Evolutionary conservation across 768 basidiomycete species (phyloP), one percentile per base, ranked within the genome.

Genomic region (Naganishia vishniacii): DNA sequence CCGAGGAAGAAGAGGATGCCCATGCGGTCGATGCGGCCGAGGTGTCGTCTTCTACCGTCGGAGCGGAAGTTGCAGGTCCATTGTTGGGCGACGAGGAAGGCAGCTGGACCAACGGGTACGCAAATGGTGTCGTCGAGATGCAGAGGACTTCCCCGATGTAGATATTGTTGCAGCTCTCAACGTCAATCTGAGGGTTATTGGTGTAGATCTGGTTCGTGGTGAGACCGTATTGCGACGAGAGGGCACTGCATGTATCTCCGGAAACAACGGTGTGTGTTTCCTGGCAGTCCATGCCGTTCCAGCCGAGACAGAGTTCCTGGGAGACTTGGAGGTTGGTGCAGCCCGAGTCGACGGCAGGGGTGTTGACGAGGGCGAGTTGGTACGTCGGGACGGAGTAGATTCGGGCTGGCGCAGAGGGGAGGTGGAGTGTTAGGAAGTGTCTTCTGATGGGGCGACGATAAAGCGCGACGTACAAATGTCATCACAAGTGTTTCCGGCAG

Each of bases 131-230:
- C 23, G 68, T 66, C 25, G 81, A 77, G 48, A 80, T 80, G 67
- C 86, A 88, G 44, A 88, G 61, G 53, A 88, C 88, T 83, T 89
- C 86, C 71, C 85, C 87, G 63, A 86, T 72, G 77, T 88, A 88
- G 74, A 90, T 79, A 80, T 89, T 89, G 68, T 68, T 67, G 71
- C 78, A 79, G 9, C 42, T 29, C 42, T 45, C 56, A 8, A 51
- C 62, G 69, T 77, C 76, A 84, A 89, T 80, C 75, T 88, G 85
- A 20, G 87, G 88, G 83, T 91, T 91, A 83, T 89, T 89, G 64
- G 67, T 16, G 72, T 74, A 79, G 31, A 91, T 79, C 4, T 84
- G 80, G 40, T 83, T 83, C 26, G 69, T 62, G 80, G 85, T 83
- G 75, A 87, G 70, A 37, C 79, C 75, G 69, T 77, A 69, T 1